Conservation (phyloP, 306 rosid genomes). For the Vigna angularis region DNA sequence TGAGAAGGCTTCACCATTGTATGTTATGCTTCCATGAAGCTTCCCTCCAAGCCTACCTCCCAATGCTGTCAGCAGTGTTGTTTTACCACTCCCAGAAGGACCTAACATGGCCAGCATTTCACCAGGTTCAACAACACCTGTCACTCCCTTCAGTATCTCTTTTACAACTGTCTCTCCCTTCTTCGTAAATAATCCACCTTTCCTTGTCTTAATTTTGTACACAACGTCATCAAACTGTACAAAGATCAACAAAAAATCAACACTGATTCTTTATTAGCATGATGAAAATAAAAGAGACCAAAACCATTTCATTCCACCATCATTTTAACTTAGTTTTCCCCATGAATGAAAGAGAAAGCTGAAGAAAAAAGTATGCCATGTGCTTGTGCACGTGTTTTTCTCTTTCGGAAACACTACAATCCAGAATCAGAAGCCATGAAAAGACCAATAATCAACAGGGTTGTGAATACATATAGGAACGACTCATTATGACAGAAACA, state of each 20-base stretch:
- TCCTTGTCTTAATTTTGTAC: constrained; percentile 54
- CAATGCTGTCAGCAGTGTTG: constrained; percentile 73
- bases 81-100: constrained; percentile 92
- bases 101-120: constrained; percentile 87
- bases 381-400: neutral
- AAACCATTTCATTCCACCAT: neutral
- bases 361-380: neutral
- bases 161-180: constrained; percentile 48
- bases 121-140: constrained; percentile 71
- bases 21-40: constrained; percentile 49
- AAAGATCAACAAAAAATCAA: neutral
- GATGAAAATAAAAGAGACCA: neutral
- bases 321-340: too few relatives aligned
- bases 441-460: neutral
- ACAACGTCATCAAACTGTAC: constrained; percentile 68
- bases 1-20: constrained; percentile 54
- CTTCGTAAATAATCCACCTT: constrained; percentile 39
- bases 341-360: neutral
- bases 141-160: constrained; percentile 61
- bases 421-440: neutral
- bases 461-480: neutral
- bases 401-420: neutral
- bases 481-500: neutral
- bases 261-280: neutral
- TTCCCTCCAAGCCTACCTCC: constrained; percentile 68